Percentiles rank a stretch among this genome's conserved stretches.
Conservation (phyloP, 1,284 basidiomycete species). For the Apiotrichum sp. region DNA sequence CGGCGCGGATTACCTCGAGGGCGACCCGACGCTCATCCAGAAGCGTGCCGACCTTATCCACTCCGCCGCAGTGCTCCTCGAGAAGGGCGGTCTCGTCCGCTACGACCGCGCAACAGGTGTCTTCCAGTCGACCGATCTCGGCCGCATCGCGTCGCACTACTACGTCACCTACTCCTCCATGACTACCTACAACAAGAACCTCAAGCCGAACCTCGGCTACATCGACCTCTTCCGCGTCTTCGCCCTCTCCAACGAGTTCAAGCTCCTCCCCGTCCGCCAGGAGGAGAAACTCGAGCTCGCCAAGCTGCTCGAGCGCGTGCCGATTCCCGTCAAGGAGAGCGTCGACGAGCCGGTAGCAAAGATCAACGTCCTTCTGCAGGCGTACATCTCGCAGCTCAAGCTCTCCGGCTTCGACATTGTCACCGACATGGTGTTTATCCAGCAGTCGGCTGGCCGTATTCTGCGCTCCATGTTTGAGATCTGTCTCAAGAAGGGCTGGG, state of each 20-base stretch:
- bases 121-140: conserved; percentile 86
- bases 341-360: conserved; percentile 96
- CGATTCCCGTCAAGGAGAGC: conserved; percentile 94
- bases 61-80: conserved; percentile 85
- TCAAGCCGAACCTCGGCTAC: conserved; percentile 76
- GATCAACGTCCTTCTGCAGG: conserved; percentile 92
- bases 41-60: conserved; percentile 92
- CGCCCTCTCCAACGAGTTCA: conserved; percentile 95
- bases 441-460: conserved; percentile 87
- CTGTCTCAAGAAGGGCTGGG: conserved; percentile 97
- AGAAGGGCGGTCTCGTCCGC: conserved; percentile 89
- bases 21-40: conserved; percentile 73
- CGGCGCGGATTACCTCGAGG: conserved; percentile 80
- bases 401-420: conserved; percentile 94
- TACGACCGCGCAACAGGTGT: conserved; percentile 85
- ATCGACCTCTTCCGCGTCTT: conserved; percentile 96
- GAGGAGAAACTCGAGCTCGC: conserved; percentile 84
- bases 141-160: conserved; percentile 92
- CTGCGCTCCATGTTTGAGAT: conserved; percentile 97
- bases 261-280: conserved; percentile 76
- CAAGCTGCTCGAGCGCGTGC: conserved; percentile 91
- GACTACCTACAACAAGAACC: conserved; percentile 93
- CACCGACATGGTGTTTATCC: conserved; percentile 96
- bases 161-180: conserved; percentile 96
- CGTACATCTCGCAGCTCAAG: conserved; percentile 91